Percentiles rank a stretch among this genome's conserved stretches.
Evolutionary conservation across 768 basidiomycete species (phyloP).

Genomic region (Cystobasidium ongulense): DNA sequence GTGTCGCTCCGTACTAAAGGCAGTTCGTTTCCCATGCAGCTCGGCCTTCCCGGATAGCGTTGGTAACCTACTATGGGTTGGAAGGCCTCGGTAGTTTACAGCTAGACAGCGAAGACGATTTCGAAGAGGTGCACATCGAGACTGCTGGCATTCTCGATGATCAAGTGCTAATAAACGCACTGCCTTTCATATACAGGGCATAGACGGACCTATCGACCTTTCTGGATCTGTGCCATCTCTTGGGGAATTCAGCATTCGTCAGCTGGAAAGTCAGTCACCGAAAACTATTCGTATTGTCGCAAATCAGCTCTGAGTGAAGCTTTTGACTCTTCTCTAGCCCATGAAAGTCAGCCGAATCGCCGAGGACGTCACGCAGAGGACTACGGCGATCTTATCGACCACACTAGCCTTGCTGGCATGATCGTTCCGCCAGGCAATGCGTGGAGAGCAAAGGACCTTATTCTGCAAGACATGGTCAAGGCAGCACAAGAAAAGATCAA

Average conservation of each 20-base stretch:
- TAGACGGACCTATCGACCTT: conserved; percentile 62
- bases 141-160: not conserved
- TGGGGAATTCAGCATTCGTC: conserved; percentile 69
- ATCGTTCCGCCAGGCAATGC: conserved; percentile 29
- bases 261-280: conserved; percentile 71
- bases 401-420: conserved; percentile 32
- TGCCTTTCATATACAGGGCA: conserved; percentile 52
- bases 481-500: conserved; percentile 54
- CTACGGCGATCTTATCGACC: conserved; percentile 37
- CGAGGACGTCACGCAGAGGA: conserved; percentile 33
- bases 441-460: conserved; percentile 38
- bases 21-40: conserved; percentile 30
- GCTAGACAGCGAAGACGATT: conserved; percentile 58
- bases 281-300: conserved; percentile 41
- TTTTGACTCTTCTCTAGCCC: not conserved
- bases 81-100: conserved; percentile 78
- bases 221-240: conserved; percentile 67
- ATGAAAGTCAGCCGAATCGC: not conserved
- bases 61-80: conserved; percentile 77
- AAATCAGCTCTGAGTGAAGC: not conserved
- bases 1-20: not conserved
- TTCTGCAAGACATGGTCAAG: conserved; percentile 57
- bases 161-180: not conserved
- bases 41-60: conserved; percentile 58
- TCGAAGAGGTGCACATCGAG: conserved; percentile 52